Evolutionary conservation across 2,329 filamentous ascomycete genomes (phyloP).

Genomic region (Didymella segeticola): DNA sequence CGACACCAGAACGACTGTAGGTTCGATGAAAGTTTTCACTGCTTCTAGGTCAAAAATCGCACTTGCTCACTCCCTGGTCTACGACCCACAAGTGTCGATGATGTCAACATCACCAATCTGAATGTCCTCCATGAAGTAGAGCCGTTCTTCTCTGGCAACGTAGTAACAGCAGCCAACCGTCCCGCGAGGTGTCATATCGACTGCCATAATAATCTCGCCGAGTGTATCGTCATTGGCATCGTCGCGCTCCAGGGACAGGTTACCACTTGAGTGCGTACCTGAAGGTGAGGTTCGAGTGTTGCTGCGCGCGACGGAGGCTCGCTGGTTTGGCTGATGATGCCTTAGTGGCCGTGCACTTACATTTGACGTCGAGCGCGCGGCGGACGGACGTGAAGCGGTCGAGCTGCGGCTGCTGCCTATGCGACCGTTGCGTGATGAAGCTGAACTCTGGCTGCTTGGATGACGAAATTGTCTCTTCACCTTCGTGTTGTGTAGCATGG

Average conservation of each 20-base stretch:
- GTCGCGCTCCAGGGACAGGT: background rate
- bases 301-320: background rate
- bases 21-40: conserved; percentile 69
- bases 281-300: conserved; percentile 8
- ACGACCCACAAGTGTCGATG: conserved; percentile 51
- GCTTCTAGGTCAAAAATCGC: background rate
- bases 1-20: conserved; percentile 66
- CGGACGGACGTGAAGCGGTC: conserved; percentile 16
- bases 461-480: conserved; percentile 18
- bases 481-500: conserved; percentile 22
- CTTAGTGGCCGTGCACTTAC: background rate
- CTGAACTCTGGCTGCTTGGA: conserved; percentile 18
- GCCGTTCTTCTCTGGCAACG: conserved; percentile 69
- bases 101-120: conserved; percentile 71
- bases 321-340: background rate
- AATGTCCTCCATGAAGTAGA: conserved; percentile 81
- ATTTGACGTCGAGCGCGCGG: conserved; percentile 19
- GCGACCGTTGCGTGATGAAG: conserved; percentile 15
- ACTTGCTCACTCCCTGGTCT: background rate
- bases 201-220: conserved; percentile 78
- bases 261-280: background rate
- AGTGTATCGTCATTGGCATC: conserved; percentile 58
- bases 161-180: conserved; percentile 87
- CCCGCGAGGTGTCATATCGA: conserved; percentile 74
- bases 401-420: conserved; percentile 15